Evolutionary conservation across 805 yeast species (phyloP), one percentile per base, ranked within the genome.

Genomic region (Cyberlindnera bimundalis): DNA sequence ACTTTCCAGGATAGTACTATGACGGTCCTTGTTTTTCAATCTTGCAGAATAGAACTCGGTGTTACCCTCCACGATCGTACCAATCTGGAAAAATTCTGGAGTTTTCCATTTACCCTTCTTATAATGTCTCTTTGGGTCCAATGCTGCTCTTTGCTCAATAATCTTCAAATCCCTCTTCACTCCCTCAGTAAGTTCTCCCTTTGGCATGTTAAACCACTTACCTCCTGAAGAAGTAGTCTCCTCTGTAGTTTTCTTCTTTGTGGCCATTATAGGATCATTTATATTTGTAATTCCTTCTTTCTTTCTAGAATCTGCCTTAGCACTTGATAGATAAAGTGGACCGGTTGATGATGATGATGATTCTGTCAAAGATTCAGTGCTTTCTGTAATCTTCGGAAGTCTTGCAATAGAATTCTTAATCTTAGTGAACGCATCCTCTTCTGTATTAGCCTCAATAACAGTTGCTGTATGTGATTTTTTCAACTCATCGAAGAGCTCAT

Each of bases 111-210:
- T 79, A 44, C 84, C 93, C 60, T 86, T 87, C 64, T 86, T 88
- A 65, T 93, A 93, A 64, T 88, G 96, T 53, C 97, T 76, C 65
- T 93, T 93, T 7, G 97, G 98, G 59, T 93, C 98, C 47, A 93
- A 71, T 9, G 89, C 96, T 41, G 84, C 83, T 64, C 99, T 79
- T 67, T 91, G 86, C 56, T 87, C 81, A 45, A 93, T 70, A 13
- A 93, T 65, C 55, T 79, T 68, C 52, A 93, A 59, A 60, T 93
- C 98, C 44, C 95, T 72, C 56, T 84, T 84, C 16, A 85, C 59
- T 21, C 74, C 72, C 2, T 82, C 78, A 9, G 95, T 84, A 45
- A 85, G 63, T 51, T 84, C 93, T 6, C 81, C 79, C 50, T 78
- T 80, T 23, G 88, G 87, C 74, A 90, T 70, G 37, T 78, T 72